These are phyloP conservation scores for Dillenia suffruticosa DNA, from an alignment of 164 flowering plant genomes.

Conservation along the genomic window DNA sequence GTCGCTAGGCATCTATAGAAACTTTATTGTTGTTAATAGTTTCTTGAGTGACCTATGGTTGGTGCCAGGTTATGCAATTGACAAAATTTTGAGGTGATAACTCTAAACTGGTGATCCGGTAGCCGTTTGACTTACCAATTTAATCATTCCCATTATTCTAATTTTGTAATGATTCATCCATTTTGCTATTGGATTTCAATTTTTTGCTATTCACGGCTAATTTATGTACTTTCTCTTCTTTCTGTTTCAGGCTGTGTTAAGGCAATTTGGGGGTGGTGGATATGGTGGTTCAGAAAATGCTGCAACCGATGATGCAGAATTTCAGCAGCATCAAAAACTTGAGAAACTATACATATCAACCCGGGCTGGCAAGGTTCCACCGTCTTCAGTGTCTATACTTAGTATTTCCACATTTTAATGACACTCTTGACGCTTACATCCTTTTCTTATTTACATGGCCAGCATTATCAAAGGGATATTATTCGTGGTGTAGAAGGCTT, in stretches of 20 bases:
- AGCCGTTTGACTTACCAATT: no score
- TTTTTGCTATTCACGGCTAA: no score
- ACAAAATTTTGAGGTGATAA: no score
- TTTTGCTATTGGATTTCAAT: no score
- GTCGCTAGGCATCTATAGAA: no score
- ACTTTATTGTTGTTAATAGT: no score
- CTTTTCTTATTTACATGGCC: slow-evolving; percentile 10
- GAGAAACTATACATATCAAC: slow-evolving; percentile 89
- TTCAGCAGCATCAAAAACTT: slow-evolving; percentile 74
- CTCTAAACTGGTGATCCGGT: no score
- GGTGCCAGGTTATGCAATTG: no score
- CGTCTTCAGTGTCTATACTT: background rate
- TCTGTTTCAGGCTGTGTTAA: slow-evolving; percentile 65
- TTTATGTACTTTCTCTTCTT: background rate
- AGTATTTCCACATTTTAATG: background rate
- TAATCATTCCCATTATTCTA: no score
- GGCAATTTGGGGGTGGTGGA: slow-evolving; percentile 73
- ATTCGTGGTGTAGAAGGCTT: slow-evolving; percentile 88
- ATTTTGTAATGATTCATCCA: no score
- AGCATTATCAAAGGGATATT: slow-evolving; percentile 94
- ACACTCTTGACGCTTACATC: background rate
- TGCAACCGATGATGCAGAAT: slow-evolving; percentile 57
- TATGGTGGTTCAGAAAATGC: slow-evolving; percentile 68
- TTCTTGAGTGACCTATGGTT: no score
- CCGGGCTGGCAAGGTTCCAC: slow-evolving; percentile 74